Evolutionary conservation across 1,284 basidiomycete genomes (phyloP).

Genomic region (Sporisorium sorghi): DNA sequence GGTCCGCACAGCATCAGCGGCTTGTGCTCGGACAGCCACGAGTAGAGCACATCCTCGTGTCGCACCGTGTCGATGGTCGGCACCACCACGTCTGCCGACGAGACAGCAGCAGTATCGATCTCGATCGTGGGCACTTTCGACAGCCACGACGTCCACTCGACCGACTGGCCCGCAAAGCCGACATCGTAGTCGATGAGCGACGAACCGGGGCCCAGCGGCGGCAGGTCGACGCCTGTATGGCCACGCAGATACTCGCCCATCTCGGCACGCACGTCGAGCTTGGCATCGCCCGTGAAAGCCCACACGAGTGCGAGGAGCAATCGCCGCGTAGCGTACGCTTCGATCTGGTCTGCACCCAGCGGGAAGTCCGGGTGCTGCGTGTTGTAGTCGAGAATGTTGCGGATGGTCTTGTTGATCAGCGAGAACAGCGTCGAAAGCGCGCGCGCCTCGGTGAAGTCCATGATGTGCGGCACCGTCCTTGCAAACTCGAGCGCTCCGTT

Average conservation of each 20-base stretch:
- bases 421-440: conserved; percentile 96
- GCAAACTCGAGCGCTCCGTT: conserved; percentile 82
- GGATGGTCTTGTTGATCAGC: conserved; percentile 92
- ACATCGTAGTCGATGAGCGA: conserved; percentile 97
- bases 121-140: conserved; percentile 88
- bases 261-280: conserved; percentile 85
- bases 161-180: conserved; percentile 33
- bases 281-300: conserved; percentile 97
- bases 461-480: conserved; percentile 89
- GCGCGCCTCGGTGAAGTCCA: conserved; percentile 94
- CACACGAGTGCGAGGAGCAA: conserved; percentile 92
- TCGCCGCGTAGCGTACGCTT: conserved; percentile 91
- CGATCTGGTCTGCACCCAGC: conserved; percentile 82
- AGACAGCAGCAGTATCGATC: conserved; percentile 95
- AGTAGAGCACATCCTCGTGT: conserved; percentile 97
- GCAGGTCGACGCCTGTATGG: conserved; percentile 89
- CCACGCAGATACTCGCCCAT: conserved; percentile 89
- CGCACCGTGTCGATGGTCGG: conserved; percentile 98
- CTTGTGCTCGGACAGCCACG: conserved; percentile 98
- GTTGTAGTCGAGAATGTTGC: conserved; percentile 95
- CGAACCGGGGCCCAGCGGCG: conserved; percentile 76
- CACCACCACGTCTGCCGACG: conserved; percentile 94
- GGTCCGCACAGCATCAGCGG: conserved; percentile 98
- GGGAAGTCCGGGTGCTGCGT: conserved; percentile 95
- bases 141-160: conserved; percentile 90